Evolutionary conservation across 225 moss, liverwort and hornwort species (phyloP), one percentile per base, ranked within the genome.

Genomic region (Lunularia cruciata): DNA sequence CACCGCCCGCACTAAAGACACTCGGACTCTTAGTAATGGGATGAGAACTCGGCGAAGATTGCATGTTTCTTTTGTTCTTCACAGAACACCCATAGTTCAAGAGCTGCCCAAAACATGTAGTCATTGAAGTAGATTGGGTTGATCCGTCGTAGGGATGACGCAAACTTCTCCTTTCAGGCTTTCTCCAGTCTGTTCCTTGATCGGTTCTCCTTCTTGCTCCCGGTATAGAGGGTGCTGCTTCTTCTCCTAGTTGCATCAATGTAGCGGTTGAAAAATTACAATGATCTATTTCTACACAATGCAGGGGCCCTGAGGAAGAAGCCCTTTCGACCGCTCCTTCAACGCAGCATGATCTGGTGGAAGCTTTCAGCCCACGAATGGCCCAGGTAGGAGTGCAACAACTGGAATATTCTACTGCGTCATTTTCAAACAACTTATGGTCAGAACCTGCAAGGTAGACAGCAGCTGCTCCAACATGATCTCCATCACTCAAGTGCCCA

Each of bases 101-200:
- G 6, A 73, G 5, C 33, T 32, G 15, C 6, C 23, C 58, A 20
- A 49, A 34, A 60, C 47, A 60, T 25, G 48, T 57, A 16, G 22
- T 42, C 7, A 31, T 36, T 7, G 37, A 36, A 15, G 60, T 19
- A 45, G 67, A 15, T 19, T 12, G 48, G 8, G 13, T 27, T 14
- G 49, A 22, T 48, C 4, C 39, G 38, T 60, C 35, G 18, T 23
- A 67, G 23, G 65, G 2, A 26, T 75, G 39, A 70, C 25, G 8
- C 22, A 53, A 65, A 13, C 14, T 65, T 71, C 70, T 51, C 26
- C 40, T 39, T 0, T 53, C 58, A 26, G 3, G 47, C 32, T 27
- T 58, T 19, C 23, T 22, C 59, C 52, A 58, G 11, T 78, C 73
- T 49, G 68, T 33, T 27, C 66, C 37, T 65, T 52, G 40, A n/a